Evolutionary conservation across 257 asterid genomes (phyloP).

Genomic region (Oldenlandia corymbosa): DNA sequence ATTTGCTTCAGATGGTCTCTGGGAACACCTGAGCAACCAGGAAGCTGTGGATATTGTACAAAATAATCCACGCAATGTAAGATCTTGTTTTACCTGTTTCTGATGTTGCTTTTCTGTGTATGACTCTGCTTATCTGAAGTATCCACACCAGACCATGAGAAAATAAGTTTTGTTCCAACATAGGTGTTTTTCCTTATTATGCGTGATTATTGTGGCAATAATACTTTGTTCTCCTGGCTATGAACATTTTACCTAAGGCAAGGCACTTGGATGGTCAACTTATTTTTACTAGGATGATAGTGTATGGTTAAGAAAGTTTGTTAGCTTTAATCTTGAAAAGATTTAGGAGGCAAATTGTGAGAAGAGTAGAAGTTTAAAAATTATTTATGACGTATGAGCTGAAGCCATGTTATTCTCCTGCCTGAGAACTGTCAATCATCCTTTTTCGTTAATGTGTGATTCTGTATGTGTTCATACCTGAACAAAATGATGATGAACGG

Average conservation of each 20-base stretch:
- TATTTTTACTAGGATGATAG: not conserved
- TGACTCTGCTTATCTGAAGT: not conserved
- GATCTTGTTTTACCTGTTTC: slow-evolving; percentile 14
- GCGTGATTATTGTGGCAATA: not conserved
- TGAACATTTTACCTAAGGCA: not conserved
- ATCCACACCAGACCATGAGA: not conserved
- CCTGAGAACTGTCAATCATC: not conserved
- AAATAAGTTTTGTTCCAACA: not conserved
- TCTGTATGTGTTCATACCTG: not conserved
- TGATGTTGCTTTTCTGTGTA: not conserved
- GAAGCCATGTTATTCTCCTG: not conserved
- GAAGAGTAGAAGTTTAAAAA: not conserved
- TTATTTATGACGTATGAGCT: not conserved
- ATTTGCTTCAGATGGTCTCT: slow-evolving; percentile 53
- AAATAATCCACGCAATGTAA: slow-evolving; percentile 34
- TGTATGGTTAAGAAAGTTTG: not conserved
- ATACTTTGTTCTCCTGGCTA: not conserved
- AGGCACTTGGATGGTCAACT: not conserved
- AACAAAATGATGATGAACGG: not conserved
- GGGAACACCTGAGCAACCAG: slow-evolving; percentile 54
- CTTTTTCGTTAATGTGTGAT: not conserved
- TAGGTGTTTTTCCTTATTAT: not conserved
- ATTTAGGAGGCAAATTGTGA: not conserved
- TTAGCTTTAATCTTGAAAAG: not conserved
- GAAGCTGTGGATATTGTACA: slow-evolving; percentile 52